Percentiles rank a stretch among this genome's conserved stretches.
Evolutionary conservation across 768 basidiomycete species (phyloP).

Genomic region (Boletales sp.): DNA sequence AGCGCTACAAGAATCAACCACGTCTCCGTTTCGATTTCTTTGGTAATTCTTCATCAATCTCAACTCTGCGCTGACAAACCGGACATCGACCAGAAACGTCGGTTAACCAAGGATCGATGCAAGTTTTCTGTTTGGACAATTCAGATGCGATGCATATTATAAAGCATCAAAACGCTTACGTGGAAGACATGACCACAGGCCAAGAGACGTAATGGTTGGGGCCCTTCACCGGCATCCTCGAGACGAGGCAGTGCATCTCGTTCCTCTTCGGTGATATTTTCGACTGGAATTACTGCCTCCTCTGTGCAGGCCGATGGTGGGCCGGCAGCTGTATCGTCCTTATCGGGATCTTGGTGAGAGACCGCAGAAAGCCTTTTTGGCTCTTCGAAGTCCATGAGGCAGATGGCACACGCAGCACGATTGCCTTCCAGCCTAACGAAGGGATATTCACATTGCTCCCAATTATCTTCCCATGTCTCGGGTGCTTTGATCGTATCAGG

Average conservation of each 20-base stretch:
- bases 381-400: conserved; percentile 81
- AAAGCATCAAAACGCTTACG: conserved; percentile 43
- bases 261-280: conserved; percentile 39
- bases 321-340: conserved; percentile 7
- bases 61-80: conserved; percentile 75
- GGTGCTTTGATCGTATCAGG: conserved; percentile 27
- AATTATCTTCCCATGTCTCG: conserved; percentile 71
- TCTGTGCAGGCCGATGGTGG: conserved; percentile 14
- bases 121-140: conserved; percentile 59
- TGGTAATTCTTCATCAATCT: conserved; percentile 38
- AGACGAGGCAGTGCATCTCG: conserved; percentile 46
- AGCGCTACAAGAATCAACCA: conserved; percentile 12
- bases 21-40: conserved; percentile 30
- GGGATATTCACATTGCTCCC: conserved; percentile 74
- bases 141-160: conserved; percentile 1
- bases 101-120: conserved; percentile 85
- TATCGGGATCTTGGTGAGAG: conserved; percentile 29
- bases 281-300: conserved; percentile 29
- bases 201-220: conserved; percentile 72
- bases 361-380: conserved; percentile 40
- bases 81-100: conserved; percentile 87
- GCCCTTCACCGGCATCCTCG: conserved; percentile 69
- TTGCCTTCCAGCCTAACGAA: conserved; percentile 81
- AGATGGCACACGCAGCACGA: conserved; percentile 81
- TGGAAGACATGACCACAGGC: conserved; percentile 89